These are phyloP conservation scores for Amyloporia xantha DNA, from an alignment of 768 basidiomycete species.

Conservation along the genomic window DNA sequence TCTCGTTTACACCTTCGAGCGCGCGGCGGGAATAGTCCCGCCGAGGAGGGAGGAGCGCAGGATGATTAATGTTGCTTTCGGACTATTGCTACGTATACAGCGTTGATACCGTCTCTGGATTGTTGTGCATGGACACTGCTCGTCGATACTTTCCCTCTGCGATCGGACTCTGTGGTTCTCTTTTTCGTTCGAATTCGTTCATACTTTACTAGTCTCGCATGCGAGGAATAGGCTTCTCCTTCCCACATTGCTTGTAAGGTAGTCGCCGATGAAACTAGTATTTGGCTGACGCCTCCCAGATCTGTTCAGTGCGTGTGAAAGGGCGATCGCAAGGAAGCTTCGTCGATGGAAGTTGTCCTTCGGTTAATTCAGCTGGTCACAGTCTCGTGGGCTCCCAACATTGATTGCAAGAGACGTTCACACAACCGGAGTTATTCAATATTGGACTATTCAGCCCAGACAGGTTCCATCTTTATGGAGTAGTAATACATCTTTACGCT, in stretches of 20 bases:
- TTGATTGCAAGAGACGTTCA: too few species aligned
- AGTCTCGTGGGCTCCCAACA: too few species aligned
- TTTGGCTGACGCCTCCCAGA: constrained; percentile 16
- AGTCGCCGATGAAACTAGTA: constrained; percentile 22
- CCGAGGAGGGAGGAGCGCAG: too few species aligned
- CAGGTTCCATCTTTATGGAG: not conserved
- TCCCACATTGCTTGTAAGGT: constrained; percentile 16
- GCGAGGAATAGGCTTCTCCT: constrained; percentile 24
- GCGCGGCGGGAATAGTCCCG: not conserved
- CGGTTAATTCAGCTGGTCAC: not conserved
- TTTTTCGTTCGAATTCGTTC: constrained; percentile 5
- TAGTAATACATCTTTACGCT: not conserved
- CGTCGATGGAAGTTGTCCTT: not conserved
- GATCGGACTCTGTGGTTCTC: constrained; percentile 8
- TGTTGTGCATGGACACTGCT: constrained; percentile 7
- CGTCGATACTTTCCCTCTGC: constrained; percentile 8
- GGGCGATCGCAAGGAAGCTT: not conserved
- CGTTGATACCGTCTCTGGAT: constrained; percentile 3
- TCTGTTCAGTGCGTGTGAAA: not conserved
- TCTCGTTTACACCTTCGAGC: not conserved
- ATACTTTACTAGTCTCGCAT: constrained; percentile 22
- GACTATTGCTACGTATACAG: too few species aligned
- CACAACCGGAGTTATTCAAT: not conserved
- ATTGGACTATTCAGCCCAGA: too few species aligned
- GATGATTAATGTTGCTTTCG: too few species aligned